Evolutionary conservation across 495 filamentous ascomycete species (phyloP).

Genomic region (Penicillium manginii): DNA sequence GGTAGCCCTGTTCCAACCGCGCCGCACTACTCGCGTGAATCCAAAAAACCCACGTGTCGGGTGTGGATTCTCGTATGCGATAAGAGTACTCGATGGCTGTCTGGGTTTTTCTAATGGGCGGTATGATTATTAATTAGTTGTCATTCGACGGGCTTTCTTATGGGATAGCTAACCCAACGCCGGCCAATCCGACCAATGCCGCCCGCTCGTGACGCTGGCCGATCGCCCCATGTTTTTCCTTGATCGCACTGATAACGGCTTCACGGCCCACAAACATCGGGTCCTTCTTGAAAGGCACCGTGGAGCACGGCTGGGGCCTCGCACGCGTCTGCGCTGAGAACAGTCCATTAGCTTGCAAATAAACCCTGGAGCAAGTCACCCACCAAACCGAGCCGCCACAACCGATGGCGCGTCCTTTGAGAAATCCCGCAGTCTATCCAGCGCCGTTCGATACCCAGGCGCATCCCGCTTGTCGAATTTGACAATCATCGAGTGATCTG

Average conservation of each 20-base stretch:
- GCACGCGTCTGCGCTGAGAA: too few species aligned
- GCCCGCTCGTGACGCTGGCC: not conserved
- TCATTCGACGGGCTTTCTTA: not conserved
- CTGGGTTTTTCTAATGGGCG: conserved; percentile 46
- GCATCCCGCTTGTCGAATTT: conserved; percentile 21
- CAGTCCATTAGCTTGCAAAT: too few species aligned
- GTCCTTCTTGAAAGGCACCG: not conserved
- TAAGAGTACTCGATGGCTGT: conserved; percentile 56
- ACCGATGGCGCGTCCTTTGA: conserved; percentile 18
- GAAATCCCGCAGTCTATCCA: conserved; percentile 16
- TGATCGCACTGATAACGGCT: not conserved
- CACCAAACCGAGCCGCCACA: conserved; percentile 19
- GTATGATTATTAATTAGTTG: not conserved
- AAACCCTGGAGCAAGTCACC: too few species aligned
- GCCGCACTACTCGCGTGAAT: conserved; percentile 29
- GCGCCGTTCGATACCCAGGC: conserved; percentile 18
- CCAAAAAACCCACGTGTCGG: conserved; percentile 50
- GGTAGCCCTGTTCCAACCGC: conserved; percentile 50
- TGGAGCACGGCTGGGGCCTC: not conserved
- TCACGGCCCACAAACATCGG: not conserved
- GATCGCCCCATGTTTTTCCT: not conserved
- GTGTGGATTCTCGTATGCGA: conserved; percentile 31
- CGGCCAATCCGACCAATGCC: not conserved
- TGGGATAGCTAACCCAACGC: not conserved
- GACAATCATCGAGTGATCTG: conserved; percentile 18